Percentiles rank a stretch among this genome's conserved stretches.
Conservation (phyloP, 352 stramenopile species). For the Phytopythium sindhum region DNA sequence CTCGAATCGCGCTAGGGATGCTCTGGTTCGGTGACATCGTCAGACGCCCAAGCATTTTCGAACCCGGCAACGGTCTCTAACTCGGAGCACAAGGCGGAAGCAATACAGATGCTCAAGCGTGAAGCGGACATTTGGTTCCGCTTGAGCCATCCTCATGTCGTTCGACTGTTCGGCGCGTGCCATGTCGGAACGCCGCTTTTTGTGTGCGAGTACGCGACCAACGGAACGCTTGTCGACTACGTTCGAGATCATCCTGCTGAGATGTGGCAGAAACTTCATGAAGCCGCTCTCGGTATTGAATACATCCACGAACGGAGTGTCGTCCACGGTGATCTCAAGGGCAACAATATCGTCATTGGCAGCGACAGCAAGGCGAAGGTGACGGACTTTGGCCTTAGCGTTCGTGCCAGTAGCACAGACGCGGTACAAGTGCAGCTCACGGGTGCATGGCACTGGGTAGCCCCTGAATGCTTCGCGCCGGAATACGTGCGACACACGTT, state of each 20-base stretch:
- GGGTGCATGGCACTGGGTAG: constrained; percentile 18
- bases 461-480: constrained; percentile 9
- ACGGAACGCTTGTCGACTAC: constrained; percentile 15
- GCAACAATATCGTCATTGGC: constrained; percentile 29
- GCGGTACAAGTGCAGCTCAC: constrained; percentile 11
- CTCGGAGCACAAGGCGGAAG: not conserved
- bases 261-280: constrained; percentile 19
- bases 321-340: constrained; percentile 35
- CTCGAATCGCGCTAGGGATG: not conserved
- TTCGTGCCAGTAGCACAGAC: not conserved
- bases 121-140: constrained; percentile 30
- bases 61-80: not conserved
- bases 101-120: constrained; percentile 17
- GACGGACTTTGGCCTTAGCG: constrained; percentile 26
- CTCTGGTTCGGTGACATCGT: not conserved
- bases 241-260: constrained; percentile 18
- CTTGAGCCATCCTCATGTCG: constrained; percentile 25
- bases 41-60: constrained; percentile 4
- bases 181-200: constrained; percentile 26
- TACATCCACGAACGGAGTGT: constrained; percentile 27
- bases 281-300: constrained; percentile 25
- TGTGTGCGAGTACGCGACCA: constrained; percentile 23
- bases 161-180: constrained; percentile 29
- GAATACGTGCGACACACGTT: constrained; percentile 5
- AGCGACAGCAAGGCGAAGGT: constrained; percentile 27